These are phyloP conservation scores for Penicillium sp. DNA, from an alignment of 2,329 filamentous ascomycete genomes.

Conservation along the genomic window DNA sequence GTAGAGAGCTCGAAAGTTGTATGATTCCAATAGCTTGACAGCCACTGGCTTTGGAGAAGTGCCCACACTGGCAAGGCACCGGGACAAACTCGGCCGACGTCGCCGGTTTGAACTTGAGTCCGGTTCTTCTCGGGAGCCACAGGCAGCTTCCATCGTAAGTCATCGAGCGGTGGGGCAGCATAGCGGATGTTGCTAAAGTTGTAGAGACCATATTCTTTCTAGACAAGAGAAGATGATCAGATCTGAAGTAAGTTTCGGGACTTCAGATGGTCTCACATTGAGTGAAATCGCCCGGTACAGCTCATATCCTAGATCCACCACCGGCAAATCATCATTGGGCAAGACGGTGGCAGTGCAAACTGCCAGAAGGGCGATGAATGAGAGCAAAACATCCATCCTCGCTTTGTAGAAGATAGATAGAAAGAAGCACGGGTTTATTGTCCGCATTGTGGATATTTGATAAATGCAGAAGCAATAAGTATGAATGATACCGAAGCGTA, in stretches of 20 bases:
- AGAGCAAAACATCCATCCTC: too few relatives aligned
- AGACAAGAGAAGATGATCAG: not conserved
- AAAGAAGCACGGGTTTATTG: too few relatives aligned
- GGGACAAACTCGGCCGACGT: not conserved
- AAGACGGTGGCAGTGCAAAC: not conserved
- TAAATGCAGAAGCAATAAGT: too few relatives aligned
- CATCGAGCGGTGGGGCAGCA: not conserved
- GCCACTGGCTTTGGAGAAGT: not conserved
- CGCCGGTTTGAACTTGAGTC: not conserved
- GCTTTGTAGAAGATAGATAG: too few relatives aligned
- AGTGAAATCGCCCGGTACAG: not conserved
- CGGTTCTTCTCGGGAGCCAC: not conserved
- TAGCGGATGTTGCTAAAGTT: not conserved
- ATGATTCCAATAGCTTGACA: not conserved
- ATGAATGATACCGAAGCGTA: too few relatives aligned
- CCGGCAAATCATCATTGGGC: not conserved
- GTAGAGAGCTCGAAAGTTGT: not conserved
- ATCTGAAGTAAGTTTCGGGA: not conserved
- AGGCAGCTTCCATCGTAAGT: not conserved
- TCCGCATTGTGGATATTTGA: too few relatives aligned
- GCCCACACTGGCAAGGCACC: not conserved
- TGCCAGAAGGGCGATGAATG: too few relatives aligned
- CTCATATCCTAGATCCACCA: constrained; percentile 1
- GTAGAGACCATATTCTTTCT: not conserved
- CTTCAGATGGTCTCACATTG: not conserved